Evolutionary conservation across 23 red algal genomes (phyloP).

Genomic region (Gracilaria domingensis): DNA sequence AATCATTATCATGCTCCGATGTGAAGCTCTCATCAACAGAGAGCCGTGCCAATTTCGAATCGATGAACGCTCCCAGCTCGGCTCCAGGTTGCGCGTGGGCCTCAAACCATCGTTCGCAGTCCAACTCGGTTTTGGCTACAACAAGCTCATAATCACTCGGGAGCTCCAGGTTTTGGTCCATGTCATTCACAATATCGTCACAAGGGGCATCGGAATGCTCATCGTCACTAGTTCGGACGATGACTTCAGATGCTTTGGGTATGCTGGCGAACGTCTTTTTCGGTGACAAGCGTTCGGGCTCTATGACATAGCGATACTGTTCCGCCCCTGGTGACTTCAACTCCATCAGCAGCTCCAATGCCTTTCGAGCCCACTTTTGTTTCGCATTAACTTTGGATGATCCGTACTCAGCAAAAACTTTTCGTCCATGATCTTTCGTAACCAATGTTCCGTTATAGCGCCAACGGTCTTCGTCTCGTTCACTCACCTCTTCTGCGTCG

Average conservation of each 20-base stretch:
- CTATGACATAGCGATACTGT: not conserved
- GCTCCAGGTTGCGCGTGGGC: conserved; percentile 12
- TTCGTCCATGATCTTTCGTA: conserved; percentile 19
- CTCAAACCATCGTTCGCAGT: conserved; percentile 6
- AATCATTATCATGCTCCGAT: not conserved
- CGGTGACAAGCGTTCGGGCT: not conserved
- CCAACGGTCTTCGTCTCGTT: conserved; percentile 13
- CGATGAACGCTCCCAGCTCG: conserved; percentile 4
- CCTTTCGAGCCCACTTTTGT: conserved; percentile 28
- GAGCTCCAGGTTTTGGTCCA: not conserved
- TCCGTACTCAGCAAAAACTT: conserved; percentile 21
- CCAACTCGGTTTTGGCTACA: conserved; percentile 4
- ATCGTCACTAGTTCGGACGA: conserved; percentile 19
- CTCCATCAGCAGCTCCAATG: conserved; percentile 6
- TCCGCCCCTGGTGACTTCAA: conserved; percentile 17
- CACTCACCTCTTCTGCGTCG: conserved; percentile 13
- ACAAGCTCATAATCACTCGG: conserved; percentile 33
- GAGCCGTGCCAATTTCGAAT: conserved; percentile 9
- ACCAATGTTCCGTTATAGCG: conserved; percentile 4
- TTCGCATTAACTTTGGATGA: conserved; percentile 3
- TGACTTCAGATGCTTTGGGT: conserved; percentile 15
- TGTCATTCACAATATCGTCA: conserved; percentile 32
- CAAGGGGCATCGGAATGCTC: not conserved
- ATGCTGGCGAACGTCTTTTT: conserved; percentile 20
- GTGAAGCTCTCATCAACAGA: not conserved